Percentiles rank a stretch among this genome's conserved stretches.
phyloP scores from a whole-genome alignment of 1,284 basidiomycete genomes.

The Cryptococcus sp. region DNA sequence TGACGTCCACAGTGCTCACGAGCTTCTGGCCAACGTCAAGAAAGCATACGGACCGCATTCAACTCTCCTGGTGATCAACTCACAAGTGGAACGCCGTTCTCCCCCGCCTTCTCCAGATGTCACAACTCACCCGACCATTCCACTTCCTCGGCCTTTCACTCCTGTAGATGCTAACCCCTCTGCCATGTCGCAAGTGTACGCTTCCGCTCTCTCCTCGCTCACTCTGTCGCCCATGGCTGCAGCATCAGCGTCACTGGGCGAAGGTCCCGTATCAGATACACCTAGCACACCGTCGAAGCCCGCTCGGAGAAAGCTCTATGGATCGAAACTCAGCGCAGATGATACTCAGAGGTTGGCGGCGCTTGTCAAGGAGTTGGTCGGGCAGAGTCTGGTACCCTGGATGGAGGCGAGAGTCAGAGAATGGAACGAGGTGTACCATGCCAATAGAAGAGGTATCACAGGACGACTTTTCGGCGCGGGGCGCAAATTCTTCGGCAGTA shows the following conservation, averaged over 20 bases:
- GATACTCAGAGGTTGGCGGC: slow-evolving; percentile 79
- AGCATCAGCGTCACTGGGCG: slow-evolving; percentile 22
- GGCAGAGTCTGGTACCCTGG: slow-evolving; percentile 90
- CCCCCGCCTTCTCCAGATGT: slow-evolving; percentile 30
- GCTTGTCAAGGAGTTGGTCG: slow-evolving; percentile 86
- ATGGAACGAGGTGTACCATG: slow-evolving; percentile 90
- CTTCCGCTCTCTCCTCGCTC: slow-evolving; percentile 42
- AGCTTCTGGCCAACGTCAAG: slow-evolving; percentile 47
- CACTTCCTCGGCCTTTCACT: slow-evolving; percentile 36
- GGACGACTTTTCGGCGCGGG: slow-evolving; percentile 79
- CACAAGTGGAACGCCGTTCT: slow-evolving; percentile 21
- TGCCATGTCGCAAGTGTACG: slow-evolving; percentile 45
- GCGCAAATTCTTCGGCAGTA: slow-evolving; percentile 57
- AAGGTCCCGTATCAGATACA: slow-evolving; percentile 13
- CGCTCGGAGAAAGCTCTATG: slow-evolving; percentile 36
- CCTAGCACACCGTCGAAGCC: slow-evolving; percentile 22
- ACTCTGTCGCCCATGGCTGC: slow-evolving; percentile 41
- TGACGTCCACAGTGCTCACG: slow-evolving; percentile 32
- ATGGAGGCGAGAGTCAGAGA: slow-evolving; percentile 93
- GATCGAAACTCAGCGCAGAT: slow-evolving; percentile 62
- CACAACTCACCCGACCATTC: slow-evolving; percentile 34
- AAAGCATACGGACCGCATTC: slow-evolving; percentile 52
- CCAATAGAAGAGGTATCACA: slow-evolving; percentile 81
- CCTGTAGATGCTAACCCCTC: slow-evolving; percentile 31
- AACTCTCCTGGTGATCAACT: slow-evolving; percentile 52